These are phyloP conservation scores for Penicillium manginii DNA, from an alignment of 495 filamentous ascomycete genomes.

Conservation along the genomic window DNA sequence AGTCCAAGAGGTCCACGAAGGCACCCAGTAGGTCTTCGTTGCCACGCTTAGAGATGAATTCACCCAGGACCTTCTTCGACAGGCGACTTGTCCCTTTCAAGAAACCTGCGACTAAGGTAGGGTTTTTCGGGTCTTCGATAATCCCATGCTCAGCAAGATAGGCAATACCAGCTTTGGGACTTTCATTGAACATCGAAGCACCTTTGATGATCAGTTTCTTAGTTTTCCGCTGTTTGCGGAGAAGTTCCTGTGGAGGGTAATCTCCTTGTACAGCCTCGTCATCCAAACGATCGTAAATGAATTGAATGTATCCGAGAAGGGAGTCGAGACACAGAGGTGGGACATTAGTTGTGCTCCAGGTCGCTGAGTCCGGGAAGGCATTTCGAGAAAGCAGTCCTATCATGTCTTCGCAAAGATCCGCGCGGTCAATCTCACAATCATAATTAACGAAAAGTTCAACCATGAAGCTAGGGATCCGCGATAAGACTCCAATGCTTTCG, in stretches of 20 bases:
- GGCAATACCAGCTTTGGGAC: constrained; percentile 84
- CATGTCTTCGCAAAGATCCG: constrained; percentile 93
- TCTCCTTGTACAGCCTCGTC: constrained; percentile 65
- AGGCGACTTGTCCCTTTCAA: constrained; percentile 82
- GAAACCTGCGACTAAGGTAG: constrained; percentile 76
- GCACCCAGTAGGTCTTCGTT: constrained; percentile 81
- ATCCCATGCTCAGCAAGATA: constrained; percentile 83
- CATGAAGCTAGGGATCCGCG: constrained; percentile 91
- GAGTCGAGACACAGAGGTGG: constrained; percentile 94
- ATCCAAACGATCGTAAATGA: constrained; percentile 83
- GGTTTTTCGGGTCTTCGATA: constrained; percentile 74
- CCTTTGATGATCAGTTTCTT: constrained; percentile 91
- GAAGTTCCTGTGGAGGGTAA: constrained; percentile 63
- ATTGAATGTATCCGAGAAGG: constrained; percentile 87
- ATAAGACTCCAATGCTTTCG: constrained; percentile 88
- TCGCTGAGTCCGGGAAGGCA: constrained; percentile 95
- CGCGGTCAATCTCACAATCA: constrained; percentile 91
- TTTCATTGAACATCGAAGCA: constrained; percentile 92
- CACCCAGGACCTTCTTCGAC: constrained; percentile 88
- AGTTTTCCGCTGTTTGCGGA: constrained; percentile 70
- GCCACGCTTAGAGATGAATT: constrained; percentile 86
- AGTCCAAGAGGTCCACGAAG: constrained; percentile 86
- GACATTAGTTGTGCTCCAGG: constrained; percentile 99
- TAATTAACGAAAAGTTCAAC: constrained; percentile 97
- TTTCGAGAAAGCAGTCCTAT: constrained; percentile 90